Percentiles rank a stretch among this genome's conserved stretches.
phyloP scores from a whole-genome alignment of 495 filamentous ascomycete genomes.

The Neurospora sp. region DNA sequence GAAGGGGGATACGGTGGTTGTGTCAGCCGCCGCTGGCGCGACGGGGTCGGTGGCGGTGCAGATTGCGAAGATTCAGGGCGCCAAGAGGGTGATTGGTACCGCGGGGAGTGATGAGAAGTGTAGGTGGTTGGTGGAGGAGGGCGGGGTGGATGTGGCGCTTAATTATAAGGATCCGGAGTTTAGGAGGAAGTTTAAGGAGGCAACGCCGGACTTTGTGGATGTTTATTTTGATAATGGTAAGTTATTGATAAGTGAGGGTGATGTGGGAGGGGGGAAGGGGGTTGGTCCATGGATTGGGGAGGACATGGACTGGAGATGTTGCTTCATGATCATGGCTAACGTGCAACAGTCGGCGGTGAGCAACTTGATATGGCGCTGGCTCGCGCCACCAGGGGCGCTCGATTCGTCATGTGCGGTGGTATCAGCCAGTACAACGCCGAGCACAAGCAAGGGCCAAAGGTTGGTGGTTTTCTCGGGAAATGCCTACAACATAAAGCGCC shows the following conservation, averaged over 20 bases:
- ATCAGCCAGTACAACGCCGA: conserved; percentile 34
- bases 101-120: conserved; percentile 57
- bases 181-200: conserved; percentile 42
- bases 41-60: conserved; percentile 61
- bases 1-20: conserved; percentile 52
- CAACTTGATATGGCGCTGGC: conserved; percentile 52
- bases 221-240: conserved; percentile 57
- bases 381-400: conserved; percentile 42
- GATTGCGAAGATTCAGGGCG: conserved; percentile 57
- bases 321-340: neutral
- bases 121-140: conserved; percentile 44
- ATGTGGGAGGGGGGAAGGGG: neutral
- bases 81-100: conserved; percentile 45
- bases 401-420: conserved; percentile 52
- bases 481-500: neutral
- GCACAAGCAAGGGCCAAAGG: conserved; percentile 19
- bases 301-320: neutral
- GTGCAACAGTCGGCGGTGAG: conserved; percentile 43
- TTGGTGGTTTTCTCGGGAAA: neutral
- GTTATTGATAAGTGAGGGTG: neutral
- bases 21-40: conserved; percentile 63
- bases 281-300: no score
- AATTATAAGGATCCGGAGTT: conserved; percentile 58
- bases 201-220: conserved; percentile 52
- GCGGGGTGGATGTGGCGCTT: conserved; percentile 55